Conservation (phyloP, 805 yeast genomes). For the Candida xiaguanensis region DNA sequence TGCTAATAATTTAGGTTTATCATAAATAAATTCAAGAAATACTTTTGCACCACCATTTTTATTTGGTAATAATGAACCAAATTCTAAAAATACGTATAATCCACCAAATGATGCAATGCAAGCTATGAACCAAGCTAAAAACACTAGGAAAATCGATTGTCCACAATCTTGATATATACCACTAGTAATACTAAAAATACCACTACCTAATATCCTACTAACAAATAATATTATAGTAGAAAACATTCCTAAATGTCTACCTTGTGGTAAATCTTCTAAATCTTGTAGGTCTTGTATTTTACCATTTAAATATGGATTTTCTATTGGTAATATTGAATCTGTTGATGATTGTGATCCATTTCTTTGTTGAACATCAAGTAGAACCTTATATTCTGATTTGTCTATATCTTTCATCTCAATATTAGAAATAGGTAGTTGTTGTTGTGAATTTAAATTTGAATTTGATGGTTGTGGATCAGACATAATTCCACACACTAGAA, state of each 20-base stretch:
- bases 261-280: constrained; percentile 61
- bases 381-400: constrained; percentile 8
- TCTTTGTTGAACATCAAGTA: constrained; percentile 5
- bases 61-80: constrained; percentile 68
- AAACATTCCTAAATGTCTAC: constrained; percentile 67
- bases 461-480: constrained; percentile 1
- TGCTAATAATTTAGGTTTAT: constrained; percentile 53
- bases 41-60: constrained; percentile 70
- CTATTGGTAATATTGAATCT: constrained; percentile 1
- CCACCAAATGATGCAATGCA: constrained; percentile 65
- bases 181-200: constrained; percentile 71
- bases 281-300: constrained; percentile 23
- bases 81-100: constrained; percentile 59
- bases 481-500: constrained; percentile 1
- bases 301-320: constrained; percentile 10
- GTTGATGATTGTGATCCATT: background rate
- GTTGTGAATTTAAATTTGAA: background rate
- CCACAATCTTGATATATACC: constrained; percentile 66
- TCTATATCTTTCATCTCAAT: constrained; percentile 11
- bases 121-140: constrained; percentile 60
- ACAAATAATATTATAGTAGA: constrained; percentile 63
- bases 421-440: background rate
- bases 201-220: constrained; percentile 72
- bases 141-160: constrained; percentile 58
- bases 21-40: constrained; percentile 64